Base-by-base conservation (phyloP, 129 eudicot species). In the Lonicera japonica region DNA sequence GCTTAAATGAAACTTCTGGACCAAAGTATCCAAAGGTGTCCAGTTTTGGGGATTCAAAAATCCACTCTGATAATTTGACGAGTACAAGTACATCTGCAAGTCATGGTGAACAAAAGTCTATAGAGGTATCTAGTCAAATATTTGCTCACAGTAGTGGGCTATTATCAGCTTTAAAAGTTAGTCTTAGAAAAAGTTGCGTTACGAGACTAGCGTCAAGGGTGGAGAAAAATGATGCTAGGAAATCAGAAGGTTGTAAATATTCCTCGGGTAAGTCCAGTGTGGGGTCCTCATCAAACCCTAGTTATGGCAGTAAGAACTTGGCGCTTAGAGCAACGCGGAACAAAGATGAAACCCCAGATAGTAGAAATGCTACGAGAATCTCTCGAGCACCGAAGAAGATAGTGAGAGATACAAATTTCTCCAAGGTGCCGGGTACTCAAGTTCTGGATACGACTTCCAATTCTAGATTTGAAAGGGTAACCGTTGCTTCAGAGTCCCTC, bases 221-320 rank as follows among this genome's bases (percentile, higher is more conserved):
- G 59, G 76, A 74, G 66, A 67, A 68, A 34, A 60, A 61, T 63
- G 61, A 67, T 39, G 70, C 56, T 55, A 71, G 70, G 56, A 41
- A 57, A 51, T 84, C 84, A 25, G 92, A 70, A 63, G 86, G 84
- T 62, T 22, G 61, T 63, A 79, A 72, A 71, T 75, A 82, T 36
- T 78, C 75, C 65, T 84, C 82, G 53, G 21, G 70, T 65, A 84
- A 80, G 63, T 77, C 92, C 36, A 85, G 83, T 81, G 87, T 78
- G n/a, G 74, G 70, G 3, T 82, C 85, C 61, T 71, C 79, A 21
- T 70, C 72, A 15, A 51, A 62, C 64, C 73, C 75, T 41, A 54
- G 68, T 43, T 43, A 6, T 67, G 75, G 56, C 22, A 36, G 59
- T 57, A 66, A 61, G 65, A 66, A 54, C n/a, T 9, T 14, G 56